Evolutionary conservation across 805 yeast species (phyloP).

Genomic region (Priceomyces carsonii): DNA sequence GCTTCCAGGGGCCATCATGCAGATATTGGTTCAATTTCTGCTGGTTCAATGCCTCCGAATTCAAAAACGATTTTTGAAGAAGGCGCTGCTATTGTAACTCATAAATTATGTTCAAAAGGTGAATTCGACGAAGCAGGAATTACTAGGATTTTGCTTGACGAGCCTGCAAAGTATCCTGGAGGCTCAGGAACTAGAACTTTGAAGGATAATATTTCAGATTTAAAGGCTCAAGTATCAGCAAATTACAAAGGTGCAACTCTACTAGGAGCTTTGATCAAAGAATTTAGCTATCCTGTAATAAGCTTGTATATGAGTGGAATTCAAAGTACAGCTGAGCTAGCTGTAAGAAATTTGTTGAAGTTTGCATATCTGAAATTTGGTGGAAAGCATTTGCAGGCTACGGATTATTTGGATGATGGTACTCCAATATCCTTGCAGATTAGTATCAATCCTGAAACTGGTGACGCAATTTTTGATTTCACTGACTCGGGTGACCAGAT

Average conservation of each 20-base stretch:
- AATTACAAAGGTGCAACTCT: conserved; percentile 77
- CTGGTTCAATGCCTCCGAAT: conserved; percentile 91
- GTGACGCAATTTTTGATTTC: conserved; percentile 73
- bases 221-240: conserved; percentile 62
- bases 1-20: conserved; percentile 94
- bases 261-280: conserved; percentile 57
- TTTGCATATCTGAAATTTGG: conserved; percentile 33
- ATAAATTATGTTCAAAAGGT: conserved; percentile 65
- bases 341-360: conserved; percentile 22
- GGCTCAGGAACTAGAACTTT: conserved; percentile 84
- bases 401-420: conserved; percentile 76
- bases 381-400: conserved; percentile 41
- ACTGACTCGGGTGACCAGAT: conserved; percentile 78
- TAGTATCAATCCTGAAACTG: conserved; percentile 41
- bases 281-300: conserved; percentile 48
- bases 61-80: conserved; percentile 80
- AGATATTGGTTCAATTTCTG: conserved; percentile 84
- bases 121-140: conserved; percentile 69
- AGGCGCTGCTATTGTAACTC: conserved; percentile 81
- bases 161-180: conserved; percentile 76
- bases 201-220: conserved; percentile 69
- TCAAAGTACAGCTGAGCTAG: conserved; percentile 24
- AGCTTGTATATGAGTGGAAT: conserved; percentile 27
- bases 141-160: conserved; percentile 56
- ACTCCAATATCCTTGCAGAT: conserved; percentile 58